phyloP scores from a whole-genome alignment of 129 eudicot genomes.

The Flaveria robusta region DNA sequence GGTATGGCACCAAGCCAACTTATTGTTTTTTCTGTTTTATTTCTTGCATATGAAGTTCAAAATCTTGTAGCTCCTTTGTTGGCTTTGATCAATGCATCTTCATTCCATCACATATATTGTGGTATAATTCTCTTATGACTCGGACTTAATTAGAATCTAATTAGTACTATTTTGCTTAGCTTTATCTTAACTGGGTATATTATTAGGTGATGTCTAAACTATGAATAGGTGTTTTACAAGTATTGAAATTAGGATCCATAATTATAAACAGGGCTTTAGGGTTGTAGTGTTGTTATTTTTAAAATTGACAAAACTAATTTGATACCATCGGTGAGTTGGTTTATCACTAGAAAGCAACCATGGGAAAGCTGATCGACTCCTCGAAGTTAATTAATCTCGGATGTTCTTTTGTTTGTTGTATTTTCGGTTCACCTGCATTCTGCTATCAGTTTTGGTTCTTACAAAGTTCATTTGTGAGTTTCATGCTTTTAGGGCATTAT shows the following conservation, averaged over 20 bases:
- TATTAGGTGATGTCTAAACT: not conserved
- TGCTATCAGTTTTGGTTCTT: not conserved
- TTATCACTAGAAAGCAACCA: not conserved
- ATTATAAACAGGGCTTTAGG: not conserved
- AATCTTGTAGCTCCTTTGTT: constrained; percentile 3
- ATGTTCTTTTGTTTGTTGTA: not conserved
- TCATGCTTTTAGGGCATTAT: constrained; percentile 1
- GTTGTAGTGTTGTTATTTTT: not conserved
- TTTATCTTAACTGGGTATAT: not conserved
- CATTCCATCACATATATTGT: constrained; percentile 16
- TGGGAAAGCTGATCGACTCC: not conserved
- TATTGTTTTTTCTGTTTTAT: constrained; percentile 1
- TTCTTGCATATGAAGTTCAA: constrained; percentile 11
- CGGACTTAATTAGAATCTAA: not conserved
- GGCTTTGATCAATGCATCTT: not conserved
- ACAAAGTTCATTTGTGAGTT: not conserved
- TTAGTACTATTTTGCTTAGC: not conserved
- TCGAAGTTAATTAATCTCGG: not conserved
- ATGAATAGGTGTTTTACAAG: not conserved
- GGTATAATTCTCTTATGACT: not conserved
- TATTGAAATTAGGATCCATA: not conserved
- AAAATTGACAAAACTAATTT: not conserved
- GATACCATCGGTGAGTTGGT: not conserved
- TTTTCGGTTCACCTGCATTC: not conserved
- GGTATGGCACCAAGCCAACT: constrained; percentile 50